Percentiles rank a stretch among this genome's conserved stretches.
phyloP scores from a whole-genome alignment of 2,329 filamentous ascomycete genomes.

The Phaeosphaeria sp. region DNA sequence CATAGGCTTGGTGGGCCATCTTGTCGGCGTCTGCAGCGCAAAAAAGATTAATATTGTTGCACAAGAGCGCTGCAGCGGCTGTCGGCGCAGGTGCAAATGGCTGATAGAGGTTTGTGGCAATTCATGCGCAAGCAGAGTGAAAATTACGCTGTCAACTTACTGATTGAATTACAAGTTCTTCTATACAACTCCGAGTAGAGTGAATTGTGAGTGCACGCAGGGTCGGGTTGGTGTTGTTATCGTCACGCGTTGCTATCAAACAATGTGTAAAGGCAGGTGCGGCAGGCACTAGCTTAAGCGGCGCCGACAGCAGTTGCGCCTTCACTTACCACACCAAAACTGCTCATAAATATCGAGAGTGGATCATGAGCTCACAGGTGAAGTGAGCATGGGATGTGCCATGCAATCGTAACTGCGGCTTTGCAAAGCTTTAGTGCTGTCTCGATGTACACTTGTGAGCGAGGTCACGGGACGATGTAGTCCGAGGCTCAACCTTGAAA shows the following conservation, averaged over 20 bases:
- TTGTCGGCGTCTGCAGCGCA: background rate
- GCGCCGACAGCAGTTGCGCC: conserved; percentile 1
- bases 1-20: conserved; percentile 13
- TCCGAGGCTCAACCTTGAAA: no score
- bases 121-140: background rate
- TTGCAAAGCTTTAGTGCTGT: background rate
- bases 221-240: background rate
- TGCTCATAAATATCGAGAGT: background rate
- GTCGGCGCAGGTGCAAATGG: background rate
- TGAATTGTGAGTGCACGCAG: background rate
- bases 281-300: background rate
- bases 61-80: background rate
- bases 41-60: background rate
- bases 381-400: background rate
- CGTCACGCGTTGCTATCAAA: background rate
- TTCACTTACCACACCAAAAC: background rate
- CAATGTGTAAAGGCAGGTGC: conserved; percentile 1
- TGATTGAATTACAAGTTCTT: background rate
- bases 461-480: no score
- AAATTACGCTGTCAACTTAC: background rate
- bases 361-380: background rate
- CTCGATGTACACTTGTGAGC: background rate
- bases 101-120: background rate
- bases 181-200: background rate
- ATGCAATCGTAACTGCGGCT: background rate